Base-by-base conservation (phyloP, 768 basidiomycete genomes). In the Tephrocybe sp. region DNA sequence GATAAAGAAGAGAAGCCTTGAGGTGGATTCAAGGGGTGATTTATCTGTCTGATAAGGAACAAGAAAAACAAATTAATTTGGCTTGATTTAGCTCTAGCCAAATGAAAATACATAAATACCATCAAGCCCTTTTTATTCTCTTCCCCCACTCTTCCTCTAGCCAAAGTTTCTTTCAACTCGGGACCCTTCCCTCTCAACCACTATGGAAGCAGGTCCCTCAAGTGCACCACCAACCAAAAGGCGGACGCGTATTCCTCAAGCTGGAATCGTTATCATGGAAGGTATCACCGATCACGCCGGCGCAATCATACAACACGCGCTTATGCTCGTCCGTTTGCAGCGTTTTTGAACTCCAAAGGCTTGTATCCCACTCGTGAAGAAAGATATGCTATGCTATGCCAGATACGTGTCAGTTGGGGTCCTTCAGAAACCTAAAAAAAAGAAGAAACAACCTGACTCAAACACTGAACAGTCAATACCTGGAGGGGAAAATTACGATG, bases 191-290 rank as follows among this genome's bases (percentile, higher is more conserved):
- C 22, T 21, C 21, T 25, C 23, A 31, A n/a, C 29, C 23, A n/a
- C 21, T n/a, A 57, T 54, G 49, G 36, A 49, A 40, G 55, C 49
- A 16, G 52, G 58, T 30, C 48, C 52, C 9, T 54, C 49, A 23
- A 50, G 42, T 43, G 42, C 25, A 24, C 31, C 41, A 25, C 29
- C 15, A 22, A 37, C 23, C 15, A 31, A 37, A 25, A 40, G 51
- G 45, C 50, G 46, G 31, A 5, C 27, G 5, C 50, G 59, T 16
- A 41, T 59, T 21, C 34, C 44, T 40, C 36, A 39, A 8, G 53
- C 47, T 21, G 61, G 57, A 1, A 25, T 57, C 11, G 50, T 45
- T 37, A 27, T 61, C 48, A 43, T 62, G 45, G 61, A 62, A 59
- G 59, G 61, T 62, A 52, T 40, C 40, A 49, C 37, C 38, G 48